phyloP scores from a whole-genome alignment of 495 filamentous ascomycete species.

The Xeromyces bisporus region DNA sequence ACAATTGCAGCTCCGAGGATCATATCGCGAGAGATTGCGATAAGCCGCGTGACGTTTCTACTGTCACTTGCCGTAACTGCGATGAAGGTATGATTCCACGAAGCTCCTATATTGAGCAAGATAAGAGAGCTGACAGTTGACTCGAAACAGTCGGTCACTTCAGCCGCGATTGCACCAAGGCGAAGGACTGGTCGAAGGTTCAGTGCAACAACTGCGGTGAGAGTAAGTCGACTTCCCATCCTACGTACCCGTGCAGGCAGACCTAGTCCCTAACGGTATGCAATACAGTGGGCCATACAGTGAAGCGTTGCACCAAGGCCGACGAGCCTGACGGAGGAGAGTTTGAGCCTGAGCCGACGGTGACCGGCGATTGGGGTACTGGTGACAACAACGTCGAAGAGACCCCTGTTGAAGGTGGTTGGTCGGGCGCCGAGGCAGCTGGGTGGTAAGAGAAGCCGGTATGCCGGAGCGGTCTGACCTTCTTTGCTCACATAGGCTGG shows the following conservation, averaged over 20 bases:
- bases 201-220: slow-evolving; percentile 62
- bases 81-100: slow-evolving; percentile 30
- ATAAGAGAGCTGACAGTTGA: too few species aligned
- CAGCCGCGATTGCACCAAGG: slow-evolving; percentile 56
- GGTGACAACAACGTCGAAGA: slow-evolving; percentile 1
- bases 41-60: slow-evolving; percentile 30
- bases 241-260: too few species aligned
- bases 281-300: slow-evolving; percentile 46
- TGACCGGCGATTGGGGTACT: slow-evolving; percentile 5
- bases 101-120: too few species aligned
- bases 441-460: slow-evolving; percentile 1
- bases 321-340: slow-evolving; percentile 8
- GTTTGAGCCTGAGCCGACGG: slow-evolving; percentile 8
- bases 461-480: too few species aligned
- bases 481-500: too few species aligned
- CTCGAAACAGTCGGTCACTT: slow-evolving; percentile 46
- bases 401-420: slow-evolving; percentile 1
- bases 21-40: slow-evolving; percentile 41
- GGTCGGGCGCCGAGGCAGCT: background rate
- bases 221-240: slow-evolving; percentile 27
- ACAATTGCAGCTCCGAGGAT: slow-evolving; percentile 27
- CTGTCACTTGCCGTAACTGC: slow-evolving; percentile 51
- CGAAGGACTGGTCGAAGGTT: slow-evolving; percentile 56
- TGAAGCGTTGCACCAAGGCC: slow-evolving; percentile 39
- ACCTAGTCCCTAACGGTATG: slow-evolving; percentile 9